Base-by-base conservation (phyloP, 139 green algal genomes). In the Edaphochlamys debaryana region DNA sequence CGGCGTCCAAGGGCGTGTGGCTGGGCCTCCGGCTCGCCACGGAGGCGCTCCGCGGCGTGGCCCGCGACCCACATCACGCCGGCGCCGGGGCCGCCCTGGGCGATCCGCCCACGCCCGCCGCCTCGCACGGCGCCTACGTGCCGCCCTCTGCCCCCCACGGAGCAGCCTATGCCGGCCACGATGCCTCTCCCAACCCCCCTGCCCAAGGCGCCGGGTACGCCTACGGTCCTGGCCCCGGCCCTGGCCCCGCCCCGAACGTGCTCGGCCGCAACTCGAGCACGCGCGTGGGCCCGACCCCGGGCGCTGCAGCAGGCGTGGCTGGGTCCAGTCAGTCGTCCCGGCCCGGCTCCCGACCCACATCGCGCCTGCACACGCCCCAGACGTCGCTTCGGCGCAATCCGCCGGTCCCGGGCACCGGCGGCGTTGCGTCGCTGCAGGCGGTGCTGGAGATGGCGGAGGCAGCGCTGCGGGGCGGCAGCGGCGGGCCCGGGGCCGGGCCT, bases 401-500 rank as follows among this genome's bases (percentile, higher is more conserved):
- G 9, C 19, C 17, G 37, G 67, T 38, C 19, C 56, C 56, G 40
- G 71, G 71, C 17, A 25, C 34, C 4, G 71, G 71, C 50, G 71
- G 71, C n/a, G 71, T 79, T 32, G 71, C 71, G 15, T 66, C 71
- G 38, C 34, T 79, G 32, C 48, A 67, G 45, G 71, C 71, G 15
- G 71, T 67, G 15, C 52, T 79, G 37, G 71, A 79, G 5, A 79
- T 79, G 71, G 71, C 71, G 3, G 71, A 79, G 71, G 50, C 50
- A 32, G 71, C 71, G 71, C 71, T 79, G 32, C 50, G 17, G 36
- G 69, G 69, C 32, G 11, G 13, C 13, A 54, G 45, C 45, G n/a
- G n/a, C n/a, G n/a, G n/a, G n/a, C n/a, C n/a, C n/a, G n/a, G n/a
- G n/a, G n/a, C n/a, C n/a, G n/a, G n/a, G n/a, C n/a, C n/a, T n/a